Evolutionary conservation across 1,139 yeast species (phyloP).

Genomic region (Pichia sorboxylosa): DNA sequence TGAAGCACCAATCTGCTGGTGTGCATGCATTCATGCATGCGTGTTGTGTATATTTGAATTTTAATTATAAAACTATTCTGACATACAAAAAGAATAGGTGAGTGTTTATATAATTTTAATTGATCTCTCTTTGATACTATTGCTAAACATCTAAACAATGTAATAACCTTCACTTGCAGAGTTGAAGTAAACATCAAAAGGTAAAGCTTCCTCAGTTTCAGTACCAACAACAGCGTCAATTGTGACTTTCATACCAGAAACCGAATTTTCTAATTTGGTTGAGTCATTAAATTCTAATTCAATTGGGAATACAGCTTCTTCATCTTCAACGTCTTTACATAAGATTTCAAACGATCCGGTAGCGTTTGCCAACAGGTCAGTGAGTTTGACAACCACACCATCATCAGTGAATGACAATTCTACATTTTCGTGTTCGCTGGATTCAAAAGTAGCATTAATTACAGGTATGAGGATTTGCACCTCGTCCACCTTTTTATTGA

Average conservation of each 20-base stretch:
- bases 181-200: conserved; percentile 58
- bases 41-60: too few relatives aligned
- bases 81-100: too few relatives aligned
- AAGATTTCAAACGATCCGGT: conserved; percentile 74
- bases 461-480: conserved; percentile 59
- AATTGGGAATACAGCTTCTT: conserved; percentile 86
- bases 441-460: conserved; percentile 44
- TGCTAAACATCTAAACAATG: conserved; percentile 47
- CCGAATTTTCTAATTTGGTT: conserved; percentile 19
- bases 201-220: conserved; percentile 37
- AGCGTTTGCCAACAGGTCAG: conserved; percentile 36
- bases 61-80: too few relatives aligned
- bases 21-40: too few relatives aligned
- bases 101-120: too few relatives aligned
- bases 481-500: conserved; percentile 41
- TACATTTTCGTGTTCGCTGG: conserved; percentile 36
- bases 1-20: too few relatives aligned
- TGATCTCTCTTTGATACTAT: too few relatives aligned
- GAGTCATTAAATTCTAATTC: conserved; percentile 39
- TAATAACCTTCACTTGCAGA: conserved; percentile 55
- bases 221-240: conserved; percentile 16
- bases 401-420: conserved; percentile 41
- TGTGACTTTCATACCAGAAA: conserved; percentile 14
- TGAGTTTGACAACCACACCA: conserved; percentile 49
- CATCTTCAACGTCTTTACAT: conserved; percentile 55